Evolutionary conservation across 2,329 filamentous ascomycete genomes (phyloP), one percentile per base, ranked within the genome.

Genomic region (Coniochaeta ligniaria): DNA sequence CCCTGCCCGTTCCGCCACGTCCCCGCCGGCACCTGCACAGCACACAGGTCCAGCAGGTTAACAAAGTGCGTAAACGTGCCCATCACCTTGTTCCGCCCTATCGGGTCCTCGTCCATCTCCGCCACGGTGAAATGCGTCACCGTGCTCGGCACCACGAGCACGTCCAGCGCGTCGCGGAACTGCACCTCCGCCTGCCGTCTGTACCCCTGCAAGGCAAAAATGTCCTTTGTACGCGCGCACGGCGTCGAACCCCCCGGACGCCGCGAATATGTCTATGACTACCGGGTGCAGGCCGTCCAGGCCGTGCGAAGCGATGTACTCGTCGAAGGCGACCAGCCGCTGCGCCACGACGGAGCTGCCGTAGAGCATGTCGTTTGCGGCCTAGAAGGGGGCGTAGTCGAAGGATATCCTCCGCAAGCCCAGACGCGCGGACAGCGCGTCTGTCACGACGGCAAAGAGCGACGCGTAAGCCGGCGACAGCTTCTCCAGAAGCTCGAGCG

Each of bases 401-500:
- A 61, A 61, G 12, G 7, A 2, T 2, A 6, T 9, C 33, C 22
- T 35, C 1, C 4, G 14, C 36, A 61, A 14, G 6, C 41, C 57
- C 31, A 57, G 31, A 6, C 16, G 16, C 8, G 54, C 17, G 38
- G 57, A 47, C 61, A 63, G 28, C n/a, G 16, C 28, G 3, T 31
- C 12, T 17, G 52, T 9, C 2, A 20, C 55, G 8, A 17, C 33
- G n/a, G 43, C 22, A 14, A 41, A 28, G n/a, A 60, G 17, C 20
- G 38, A 54, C 36, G 31, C 12, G 20, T 59, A 59, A 52, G 8
- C 36, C 17, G 57, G 33, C 2, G 35, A 43, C 28, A 60, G 47
- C 14, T 72, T 69, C 11, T 73, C 69, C 12, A 84, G 70, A 2
- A 75, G 75, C 58, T 73, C 67, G 3, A 70, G 64, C 2, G 81